Base-by-base conservation (phyloP, 176 grass and related monocot genomes). In the Hsuehochloa calcarea region DNA sequence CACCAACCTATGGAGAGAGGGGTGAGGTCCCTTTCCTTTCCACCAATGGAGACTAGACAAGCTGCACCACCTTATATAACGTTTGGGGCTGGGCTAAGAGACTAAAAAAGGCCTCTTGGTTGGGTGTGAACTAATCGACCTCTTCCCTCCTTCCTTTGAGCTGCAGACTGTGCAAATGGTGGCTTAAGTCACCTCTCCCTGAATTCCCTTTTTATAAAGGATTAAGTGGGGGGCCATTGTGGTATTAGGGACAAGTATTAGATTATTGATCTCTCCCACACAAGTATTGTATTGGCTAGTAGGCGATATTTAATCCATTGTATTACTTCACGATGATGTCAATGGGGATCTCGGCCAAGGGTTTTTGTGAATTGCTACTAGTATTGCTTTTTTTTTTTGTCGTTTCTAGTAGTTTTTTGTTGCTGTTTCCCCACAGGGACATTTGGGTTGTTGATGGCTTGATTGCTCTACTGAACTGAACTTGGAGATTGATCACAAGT, bases 121-220 rank as follows among this genome's bases (percentile, higher is more conserved):
- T 84, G 82, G 88, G 85, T 87, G 81, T 75, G 80, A 87, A 80
- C 80, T 84, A 56, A 52, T 79, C 56, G 74, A 52, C 67, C 82
- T 12, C 38, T 8, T 31, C 8, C 8, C 26, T 37, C 55, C 54
- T 54, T 46, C 41, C 52, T 45, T 82, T 5, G 54, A 85, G 80
- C 80, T 72, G 71, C 62, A 65, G 29, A 88, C 90, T 94, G 80
- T 92, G 68, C 78, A 64, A 70, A 90, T 92, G 90, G 88, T 82
- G 87, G 93, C 89, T 83, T 29, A 71, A 85, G 43, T 54, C 73
- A 78, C 31, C 39, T 3, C 43, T 41, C 25, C 66, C 20, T n/a
- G 17, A 65, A 69, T 2, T 17, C 22, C 65, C 76, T 83, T 68
- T 88, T 80, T 71, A 88, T 77, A 49, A 65, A 84, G 52, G 41